These are phyloP conservation scores for Lathyrus sativus DNA, from an alignment of 306 rosid genomes.

Conservation along the genomic window DNA sequence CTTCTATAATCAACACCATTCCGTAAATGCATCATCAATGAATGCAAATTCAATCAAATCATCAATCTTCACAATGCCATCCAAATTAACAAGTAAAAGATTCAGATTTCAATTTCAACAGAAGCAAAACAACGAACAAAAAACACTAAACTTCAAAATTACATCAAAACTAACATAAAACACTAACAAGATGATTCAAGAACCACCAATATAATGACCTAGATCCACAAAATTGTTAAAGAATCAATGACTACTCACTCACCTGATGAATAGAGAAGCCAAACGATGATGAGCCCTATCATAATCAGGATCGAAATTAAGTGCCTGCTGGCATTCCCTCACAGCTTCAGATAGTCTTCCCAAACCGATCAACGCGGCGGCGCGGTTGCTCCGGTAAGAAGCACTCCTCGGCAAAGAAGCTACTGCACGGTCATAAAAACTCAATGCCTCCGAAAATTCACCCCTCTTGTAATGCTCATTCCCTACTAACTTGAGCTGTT, in stretches of 20 bases:
- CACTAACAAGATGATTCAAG: constrained; percentile 6
- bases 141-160: not conserved
- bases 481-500: constrained; percentile 77
- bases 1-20: constrained; percentile 14
- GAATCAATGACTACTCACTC: constrained; percentile 29
- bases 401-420: constrained; percentile 68
- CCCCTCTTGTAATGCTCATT: constrained; percentile 81
- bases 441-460: constrained; percentile 75
- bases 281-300: constrained; percentile 86
- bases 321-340: constrained; percentile 83
- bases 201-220: constrained; percentile 20
- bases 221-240: constrained; percentile 32
- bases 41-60: constrained; percentile 33
- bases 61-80: constrained; percentile 33
- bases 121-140: too few species aligned
- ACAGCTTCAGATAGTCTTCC: constrained; percentile 76
- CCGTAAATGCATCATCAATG: not conserved
- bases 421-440: constrained; percentile 79
- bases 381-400: constrained; percentile 82
- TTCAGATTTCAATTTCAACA: not conserved
- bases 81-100: not conserved
- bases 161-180: constrained; percentile 5
- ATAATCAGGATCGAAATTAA: constrained; percentile 79
- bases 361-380: constrained; percentile 80
- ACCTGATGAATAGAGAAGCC: constrained; percentile 81